phyloP scores from a whole-genome alignment of 768 basidiomycete genomes.

The Panellus pusillus region DNA sequence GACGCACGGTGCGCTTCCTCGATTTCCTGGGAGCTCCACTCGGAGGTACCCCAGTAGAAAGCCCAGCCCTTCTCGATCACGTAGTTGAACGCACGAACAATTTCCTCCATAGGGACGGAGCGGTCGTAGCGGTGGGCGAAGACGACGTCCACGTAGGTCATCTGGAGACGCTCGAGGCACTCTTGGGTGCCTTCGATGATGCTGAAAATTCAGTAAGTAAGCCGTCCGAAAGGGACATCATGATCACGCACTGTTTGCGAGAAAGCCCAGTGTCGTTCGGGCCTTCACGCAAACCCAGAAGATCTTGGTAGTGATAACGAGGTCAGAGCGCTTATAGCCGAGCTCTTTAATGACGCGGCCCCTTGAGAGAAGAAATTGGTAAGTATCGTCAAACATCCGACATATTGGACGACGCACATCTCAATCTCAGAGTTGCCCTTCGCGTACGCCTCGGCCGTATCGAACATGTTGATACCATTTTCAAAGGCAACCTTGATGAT shows the following conservation, averaged over 20 bases:
- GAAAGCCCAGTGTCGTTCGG: conserved; percentile 59
- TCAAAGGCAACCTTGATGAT: conserved; percentile 80
- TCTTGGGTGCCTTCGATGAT: conserved; percentile 76
- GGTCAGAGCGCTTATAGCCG: conserved; percentile 60
- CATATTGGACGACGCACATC: conserved; percentile 47
- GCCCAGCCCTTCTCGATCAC: conserved; percentile 75
- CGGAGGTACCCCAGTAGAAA: conserved; percentile 75
- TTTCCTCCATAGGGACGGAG: conserved; percentile 71
- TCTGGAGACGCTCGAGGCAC: conserved; percentile 62
- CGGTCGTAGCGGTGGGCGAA: conserved; percentile 70
- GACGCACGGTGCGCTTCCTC: conserved; percentile 61
- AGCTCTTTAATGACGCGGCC: conserved; percentile 79
- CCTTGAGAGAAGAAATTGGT: conserved; percentile 25
- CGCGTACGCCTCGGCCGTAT: conserved; percentile 67
- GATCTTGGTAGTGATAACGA: conserved; percentile 79
- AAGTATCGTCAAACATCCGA: too few species aligned
- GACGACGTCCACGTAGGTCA: conserved; percentile 75
- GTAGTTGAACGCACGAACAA: conserved; percentile 79
- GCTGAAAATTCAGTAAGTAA: conserved; percentile 29
- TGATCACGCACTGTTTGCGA: conserved; percentile 53
- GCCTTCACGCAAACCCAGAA: conserved; percentile 66
- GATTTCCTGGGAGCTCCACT: conserved; percentile 74
- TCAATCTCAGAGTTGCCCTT: conserved; percentile 70
- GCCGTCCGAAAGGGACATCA: background rate
- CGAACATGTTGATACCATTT: conserved; percentile 74